These are phyloP conservation scores for Coelastrella sp. DNA, from an alignment of 139 green algal species.

Conservation along the genomic window DNA sequence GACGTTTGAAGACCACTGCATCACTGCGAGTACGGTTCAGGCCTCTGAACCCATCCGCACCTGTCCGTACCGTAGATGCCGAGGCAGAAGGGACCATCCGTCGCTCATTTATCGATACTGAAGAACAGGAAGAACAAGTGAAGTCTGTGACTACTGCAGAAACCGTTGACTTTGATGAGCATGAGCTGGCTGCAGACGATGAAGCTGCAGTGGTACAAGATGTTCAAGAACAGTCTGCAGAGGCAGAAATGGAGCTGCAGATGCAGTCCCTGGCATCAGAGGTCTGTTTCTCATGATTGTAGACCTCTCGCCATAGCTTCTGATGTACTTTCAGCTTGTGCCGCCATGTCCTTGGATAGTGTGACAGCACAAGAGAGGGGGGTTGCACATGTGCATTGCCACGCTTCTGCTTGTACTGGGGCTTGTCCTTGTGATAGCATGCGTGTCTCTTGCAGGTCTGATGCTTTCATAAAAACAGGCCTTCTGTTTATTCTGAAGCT, in stretches of 20 bases:
- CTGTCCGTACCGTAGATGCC: conserved; percentile 14
- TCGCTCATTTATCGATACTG: neutral
- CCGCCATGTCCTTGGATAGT: too few relatives aligned
- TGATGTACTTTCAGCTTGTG: too few relatives aligned
- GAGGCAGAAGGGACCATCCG: conserved; percentile 35
- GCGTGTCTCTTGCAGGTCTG: too few relatives aligned
- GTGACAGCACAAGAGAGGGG: too few relatives aligned
- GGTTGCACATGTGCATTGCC: too few relatives aligned
- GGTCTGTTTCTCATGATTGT: too few relatives aligned
- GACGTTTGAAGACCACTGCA: neutral
- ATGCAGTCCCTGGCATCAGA: neutral
- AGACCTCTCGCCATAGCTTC: too few relatives aligned
- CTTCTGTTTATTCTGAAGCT: too few relatives aligned
- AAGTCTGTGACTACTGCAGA: neutral
- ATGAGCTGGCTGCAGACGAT: neutral
- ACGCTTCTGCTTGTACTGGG: too few relatives aligned
- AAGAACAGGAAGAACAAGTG: neutral
- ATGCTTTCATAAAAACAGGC: too few relatives aligned
- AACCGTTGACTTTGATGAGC: neutral
- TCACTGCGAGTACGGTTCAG: neutral
- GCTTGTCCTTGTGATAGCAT: too few relatives aligned
- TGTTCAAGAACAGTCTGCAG: neutral
- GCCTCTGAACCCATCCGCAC: neutral
- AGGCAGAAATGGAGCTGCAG: conserved; percentile 34
- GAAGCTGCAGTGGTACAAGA: neutral